Evolutionary conservation across 2,329 filamentous ascomycete genomes (phyloP).

Genomic region (Colletotrichum sp.): DNA sequence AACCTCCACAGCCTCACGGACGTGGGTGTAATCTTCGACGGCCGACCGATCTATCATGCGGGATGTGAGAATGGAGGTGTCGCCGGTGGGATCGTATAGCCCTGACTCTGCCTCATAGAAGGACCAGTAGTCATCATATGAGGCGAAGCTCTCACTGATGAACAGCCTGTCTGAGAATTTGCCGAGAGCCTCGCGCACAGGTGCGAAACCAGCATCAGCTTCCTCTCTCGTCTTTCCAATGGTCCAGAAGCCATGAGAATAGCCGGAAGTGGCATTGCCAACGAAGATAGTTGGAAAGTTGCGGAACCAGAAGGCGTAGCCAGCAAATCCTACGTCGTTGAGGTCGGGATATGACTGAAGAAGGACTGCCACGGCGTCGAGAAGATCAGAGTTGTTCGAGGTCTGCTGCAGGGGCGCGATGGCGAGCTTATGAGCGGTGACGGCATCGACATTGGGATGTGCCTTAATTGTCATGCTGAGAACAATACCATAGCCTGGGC

Average conservation of each 20-base stretch:
- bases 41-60: slow-evolving; percentile 29
- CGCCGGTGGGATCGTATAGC: slow-evolving; percentile 26
- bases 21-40: slow-evolving; percentile 18
- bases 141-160: slow-evolving; percentile 25
- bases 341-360: slow-evolving; percentile 35
- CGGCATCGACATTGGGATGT: slow-evolving; percentile 41
- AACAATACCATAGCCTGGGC: slow-evolving; percentile 55
- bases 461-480: slow-evolving; percentile 58
- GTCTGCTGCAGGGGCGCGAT: slow-evolving; percentile 25
- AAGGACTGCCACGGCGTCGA: slow-evolving; percentile 31
- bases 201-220: slow-evolving; percentile 24
- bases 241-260: slow-evolving; percentile 31
- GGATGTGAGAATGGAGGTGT: slow-evolving; percentile 28
- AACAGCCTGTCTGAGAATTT: slow-evolving; percentile 25
- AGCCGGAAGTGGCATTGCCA: slow-evolving; percentile 29
- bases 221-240: slow-evolving; percentile 29
- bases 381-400: slow-evolving; percentile 27
- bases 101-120: slow-evolving; percentile 31
- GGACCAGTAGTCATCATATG: slow-evolving; percentile 33
- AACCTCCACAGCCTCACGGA: slow-evolving; percentile 29
- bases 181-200: slow-evolving; percentile 21
- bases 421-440: slow-evolving; percentile 27
- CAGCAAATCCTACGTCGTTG: slow-evolving; percentile 32
- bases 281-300: slow-evolving; percentile 27
- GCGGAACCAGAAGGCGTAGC: slow-evolving; percentile 32